Conservation (phyloP, 371 early-diverging fungal genomes). For the Choanephora cucurbitarum region DNA sequence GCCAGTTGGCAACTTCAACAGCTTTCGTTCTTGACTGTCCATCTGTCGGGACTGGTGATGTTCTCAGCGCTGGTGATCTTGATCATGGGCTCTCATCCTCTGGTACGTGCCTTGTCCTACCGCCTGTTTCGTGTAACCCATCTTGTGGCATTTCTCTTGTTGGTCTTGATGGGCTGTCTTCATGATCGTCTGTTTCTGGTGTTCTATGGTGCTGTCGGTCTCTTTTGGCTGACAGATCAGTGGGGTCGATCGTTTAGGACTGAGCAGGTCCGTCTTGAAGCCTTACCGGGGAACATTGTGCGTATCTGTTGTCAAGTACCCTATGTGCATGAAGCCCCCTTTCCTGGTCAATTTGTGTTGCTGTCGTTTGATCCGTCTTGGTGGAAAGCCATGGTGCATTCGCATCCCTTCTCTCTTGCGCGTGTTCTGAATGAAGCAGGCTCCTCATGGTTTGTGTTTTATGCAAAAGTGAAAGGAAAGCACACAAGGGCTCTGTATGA, state of each 20-base stretch:
- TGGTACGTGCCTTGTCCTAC: constrained; percentile 35
- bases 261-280: constrained; percentile 14
- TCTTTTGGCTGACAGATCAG: constrained; percentile 40
- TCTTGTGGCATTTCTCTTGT: constrained; percentile 17
- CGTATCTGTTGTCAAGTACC: constrained; percentile 24
- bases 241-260: constrained; percentile 16
- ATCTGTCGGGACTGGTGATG: constrained; percentile 30
- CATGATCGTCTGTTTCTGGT: constrained; percentile 41
- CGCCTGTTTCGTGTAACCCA: constrained; percentile 41
- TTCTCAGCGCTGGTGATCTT: constrained; percentile 13
- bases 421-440: constrained; percentile 10
- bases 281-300: constrained; percentile 30
- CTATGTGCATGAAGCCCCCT: constrained; percentile 1
- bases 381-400: constrained; percentile 6
- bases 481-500: constrained; percentile 20
- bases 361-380: constrained; percentile 19
- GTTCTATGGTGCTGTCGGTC: constrained; percentile 29
- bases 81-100: constrained; percentile 34
- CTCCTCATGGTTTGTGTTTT: constrained; percentile 24
- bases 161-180: constrained; percentile 25
- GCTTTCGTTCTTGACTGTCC: too few species aligned
- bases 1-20: constrained; percentile 29
- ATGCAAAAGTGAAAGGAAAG: constrained; percentile 32
- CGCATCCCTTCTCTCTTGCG: constrained; percentile 46
- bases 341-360: constrained; percentile 38